Evolutionary conservation across 2,329 filamentous ascomycete species (phyloP).

Genomic region (Neobulgaria alba): DNA sequence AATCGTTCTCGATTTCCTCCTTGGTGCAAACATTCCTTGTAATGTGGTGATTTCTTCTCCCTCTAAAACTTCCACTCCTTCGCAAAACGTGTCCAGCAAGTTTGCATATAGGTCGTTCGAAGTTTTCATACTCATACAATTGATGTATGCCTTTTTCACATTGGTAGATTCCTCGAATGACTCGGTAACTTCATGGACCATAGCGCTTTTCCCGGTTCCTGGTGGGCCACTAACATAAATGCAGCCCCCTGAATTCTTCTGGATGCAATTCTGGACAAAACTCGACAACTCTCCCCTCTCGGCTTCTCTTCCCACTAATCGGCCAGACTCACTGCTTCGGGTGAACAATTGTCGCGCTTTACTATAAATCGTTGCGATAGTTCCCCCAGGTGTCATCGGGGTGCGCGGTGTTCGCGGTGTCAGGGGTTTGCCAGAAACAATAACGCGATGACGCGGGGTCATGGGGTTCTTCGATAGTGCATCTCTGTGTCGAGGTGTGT

Average conservation of each 20-base stretch:
- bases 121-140: slow-evolving; percentile 94
- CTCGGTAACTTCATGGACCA: slow-evolving; percentile 72
- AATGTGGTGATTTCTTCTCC: slow-evolving; percentile 60
- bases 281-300: slow-evolving; percentile 53
- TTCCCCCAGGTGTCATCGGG: slow-evolving; percentile 56
- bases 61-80: slow-evolving; percentile 49
- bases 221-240: slow-evolving; percentile 93
- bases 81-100: slow-evolving; percentile 61
- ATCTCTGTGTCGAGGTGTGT: slow-evolving; percentile 72
- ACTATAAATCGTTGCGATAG: slow-evolving; percentile 72
- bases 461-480: slow-evolving; percentile 60
- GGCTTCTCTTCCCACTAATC: slow-evolving; percentile 30
- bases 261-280: slow-evolving; percentile 60
- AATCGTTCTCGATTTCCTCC: slow-evolving; percentile 45
- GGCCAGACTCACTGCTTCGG: slow-evolving; percentile 37
- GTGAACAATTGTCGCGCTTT: slow-evolving; percentile 81
- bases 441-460: slow-evolving; percentile 78
- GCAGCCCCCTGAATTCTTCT: slow-evolving; percentile 61
- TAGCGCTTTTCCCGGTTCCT: slow-evolving; percentile 92
- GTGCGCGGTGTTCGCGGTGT: slow-evolving; percentile 75
- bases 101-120: slow-evolving; percentile 78
- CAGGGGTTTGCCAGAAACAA: slow-evolving; percentile 64
- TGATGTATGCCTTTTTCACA: slow-evolving; percentile 71
- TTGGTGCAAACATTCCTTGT: slow-evolving; percentile 61
- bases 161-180: slow-evolving; percentile 40